Evolutionary conservation across 805 yeast species (phyloP).

Genomic region (Brettanomyces naardenensis): DNA sequence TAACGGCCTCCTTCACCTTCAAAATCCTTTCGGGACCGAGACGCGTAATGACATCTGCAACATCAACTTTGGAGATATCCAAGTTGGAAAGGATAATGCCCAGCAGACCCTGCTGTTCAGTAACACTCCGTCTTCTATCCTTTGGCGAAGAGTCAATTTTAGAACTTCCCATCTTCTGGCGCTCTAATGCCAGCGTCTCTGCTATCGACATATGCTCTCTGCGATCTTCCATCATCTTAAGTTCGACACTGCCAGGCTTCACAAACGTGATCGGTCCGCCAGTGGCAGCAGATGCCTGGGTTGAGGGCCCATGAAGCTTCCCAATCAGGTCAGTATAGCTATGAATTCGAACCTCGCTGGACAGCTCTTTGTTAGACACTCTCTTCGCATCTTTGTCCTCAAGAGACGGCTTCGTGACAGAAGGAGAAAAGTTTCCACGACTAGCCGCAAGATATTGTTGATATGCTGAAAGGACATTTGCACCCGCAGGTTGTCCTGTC

Average conservation of each 20-base stretch:
- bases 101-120: slow-evolving; percentile 25
- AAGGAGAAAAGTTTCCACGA: neutral
- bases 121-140: slow-evolving; percentile 1
- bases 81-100: slow-evolving; percentile 7
- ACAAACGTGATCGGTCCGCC: neutral
- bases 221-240: neutral
- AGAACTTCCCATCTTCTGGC: slow-evolving; percentile 14
- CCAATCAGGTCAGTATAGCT: neutral
- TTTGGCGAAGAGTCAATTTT: slow-evolving; percentile 22
- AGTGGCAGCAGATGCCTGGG: neutral
- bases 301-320: neutral
- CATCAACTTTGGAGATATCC: slow-evolving; percentile 5
- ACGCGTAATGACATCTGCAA: slow-evolving; percentile 2
- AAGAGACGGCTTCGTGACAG: neutral
- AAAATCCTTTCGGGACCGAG: slow-evolving; percentile 7
- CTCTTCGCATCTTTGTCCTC: neutral
- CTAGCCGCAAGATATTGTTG: slow-evolving; percentile 1
- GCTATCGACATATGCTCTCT: slow-evolving; percentile 43
- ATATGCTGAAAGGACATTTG: neutral
- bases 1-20: slow-evolving; percentile 8
- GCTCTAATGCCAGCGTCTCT: slow-evolving; percentile 48
- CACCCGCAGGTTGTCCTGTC: slow-evolving; percentile 14
- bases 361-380: neutral
- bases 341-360: neutral
- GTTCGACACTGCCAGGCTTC: neutral